Evolutionary conservation across 2,329 filamentous ascomycete genomes (phyloP).

Genomic region (Penicillium oxalicum): DNA sequence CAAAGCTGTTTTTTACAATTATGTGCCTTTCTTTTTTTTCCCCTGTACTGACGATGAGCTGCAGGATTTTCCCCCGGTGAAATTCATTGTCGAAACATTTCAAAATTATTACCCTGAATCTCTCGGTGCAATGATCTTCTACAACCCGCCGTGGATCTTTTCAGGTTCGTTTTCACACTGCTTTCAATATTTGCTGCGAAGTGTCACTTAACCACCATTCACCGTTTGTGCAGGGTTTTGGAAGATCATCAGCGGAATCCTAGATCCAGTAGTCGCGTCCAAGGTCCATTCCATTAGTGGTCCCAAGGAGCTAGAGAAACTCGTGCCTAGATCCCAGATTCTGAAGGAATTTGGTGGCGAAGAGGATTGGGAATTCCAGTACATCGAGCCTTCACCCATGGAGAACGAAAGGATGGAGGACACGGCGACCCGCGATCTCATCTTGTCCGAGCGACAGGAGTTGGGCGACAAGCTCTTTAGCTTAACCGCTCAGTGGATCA

Average conservation of each 20-base stretch:
- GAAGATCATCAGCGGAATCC: slow-evolving; percentile 12
- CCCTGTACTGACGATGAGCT: not conserved
- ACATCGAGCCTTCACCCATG: slow-evolving; percentile 5
- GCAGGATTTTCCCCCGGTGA: slow-evolving; percentile 82
- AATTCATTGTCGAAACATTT: slow-evolving; percentile 98
- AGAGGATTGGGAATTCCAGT: slow-evolving; percentile 14
- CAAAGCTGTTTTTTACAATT: not conserved
- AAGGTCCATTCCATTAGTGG: slow-evolving; percentile 13
- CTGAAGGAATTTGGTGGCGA: slow-evolving; percentile 11
- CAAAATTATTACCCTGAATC: slow-evolving; percentile 96
- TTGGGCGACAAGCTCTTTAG: slow-evolving; percentile 11
- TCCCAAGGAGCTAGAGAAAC: slow-evolving; percentile 9
- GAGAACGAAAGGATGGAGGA: slow-evolving; percentile 12
- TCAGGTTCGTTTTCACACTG: not conserved
- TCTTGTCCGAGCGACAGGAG: slow-evolving; percentile 6
- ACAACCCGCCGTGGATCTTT: slow-evolving; percentile 64
- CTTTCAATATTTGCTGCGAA: no score
- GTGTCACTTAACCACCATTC: not conserved
- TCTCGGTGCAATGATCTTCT: slow-evolving; percentile 80
- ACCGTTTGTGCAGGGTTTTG: slow-evolving; percentile 8
- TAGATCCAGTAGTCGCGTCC: slow-evolving; percentile 10
- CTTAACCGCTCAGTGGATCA: slow-evolving; percentile 10
- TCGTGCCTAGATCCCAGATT: slow-evolving; percentile 12
- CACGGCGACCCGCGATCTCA: not conserved
- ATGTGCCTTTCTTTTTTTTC: not conserved